Conservation (phyloP, 129 eudicot species). For the Cynara cardunculus region DNA sequence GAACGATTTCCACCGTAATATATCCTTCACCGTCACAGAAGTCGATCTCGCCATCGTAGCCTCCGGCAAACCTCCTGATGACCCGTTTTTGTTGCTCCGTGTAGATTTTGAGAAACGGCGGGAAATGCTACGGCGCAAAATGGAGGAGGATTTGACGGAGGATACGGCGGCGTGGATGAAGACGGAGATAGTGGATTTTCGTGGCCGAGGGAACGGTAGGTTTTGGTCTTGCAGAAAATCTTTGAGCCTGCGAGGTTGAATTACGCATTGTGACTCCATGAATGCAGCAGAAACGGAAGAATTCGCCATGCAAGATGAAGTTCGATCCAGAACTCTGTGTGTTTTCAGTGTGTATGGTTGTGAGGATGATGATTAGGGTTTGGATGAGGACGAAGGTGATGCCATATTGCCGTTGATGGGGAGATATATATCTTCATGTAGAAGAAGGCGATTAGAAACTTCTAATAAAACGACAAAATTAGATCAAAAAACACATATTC, state of each 20-base stretch:
- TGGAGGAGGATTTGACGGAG: slow-evolving; percentile 46
- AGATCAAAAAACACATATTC: background rate
- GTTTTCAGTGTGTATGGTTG: slow-evolving; percentile 7
- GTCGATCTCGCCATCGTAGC: slow-evolving; percentile 22
- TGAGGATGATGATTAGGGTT: slow-evolving; percentile 1
- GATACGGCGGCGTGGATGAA: slow-evolving; percentile 44
- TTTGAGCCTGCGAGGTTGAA: slow-evolving; percentile 58
- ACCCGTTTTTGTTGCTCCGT: slow-evolving; percentile 1
- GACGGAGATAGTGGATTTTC: slow-evolving; percentile 25
- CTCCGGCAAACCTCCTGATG: slow-evolving; percentile 8
- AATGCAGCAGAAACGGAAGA: background rate
- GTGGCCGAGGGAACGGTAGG: slow-evolving; percentile 20
- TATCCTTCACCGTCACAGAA: slow-evolving; percentile 72
- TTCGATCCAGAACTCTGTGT: background rate
- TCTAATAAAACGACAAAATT: slow-evolving; percentile 19
- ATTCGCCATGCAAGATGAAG: slow-evolving; percentile 10
- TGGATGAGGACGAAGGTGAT: background rate
- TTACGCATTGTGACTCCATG: slow-evolving; percentile 18
- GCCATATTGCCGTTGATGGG: background rate
- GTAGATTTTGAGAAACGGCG: slow-evolving; percentile 30
- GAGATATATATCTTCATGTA: slow-evolving; percentile 3
- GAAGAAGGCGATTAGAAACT: slow-evolving; percentile 14
- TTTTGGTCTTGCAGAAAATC: slow-evolving; percentile 60
- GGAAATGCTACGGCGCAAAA: slow-evolving; percentile 43
- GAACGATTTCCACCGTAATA: slow-evolving; percentile 75